Evolutionary conservation across 2,329 filamentous ascomycete genomes (phyloP), one percentile per base, ranked within the genome.

Genomic region (Anthostomella pinea): DNA sequence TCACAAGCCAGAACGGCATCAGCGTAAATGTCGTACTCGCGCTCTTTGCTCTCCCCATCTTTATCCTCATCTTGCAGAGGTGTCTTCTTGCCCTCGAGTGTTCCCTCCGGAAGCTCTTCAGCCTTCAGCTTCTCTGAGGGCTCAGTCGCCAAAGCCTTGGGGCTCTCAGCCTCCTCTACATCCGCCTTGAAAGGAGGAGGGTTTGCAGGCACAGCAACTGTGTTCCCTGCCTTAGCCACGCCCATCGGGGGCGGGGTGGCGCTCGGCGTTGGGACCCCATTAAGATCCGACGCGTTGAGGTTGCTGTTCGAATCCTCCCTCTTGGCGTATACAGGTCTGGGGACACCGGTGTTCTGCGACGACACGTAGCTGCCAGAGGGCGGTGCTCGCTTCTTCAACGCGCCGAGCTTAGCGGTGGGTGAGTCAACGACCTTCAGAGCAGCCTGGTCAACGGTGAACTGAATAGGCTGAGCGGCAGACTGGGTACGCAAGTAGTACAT

Each of bases 401-500:
- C 64, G 22, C 70, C 60, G 37, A 69, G 69, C 48, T 81, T 82
- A 50, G 83, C 81, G 30, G 90, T 71, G 53, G 84, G 87, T 49
- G 81, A 87, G 61, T 98, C 93, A 24, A 79, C 79, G 30, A 95
- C 81, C 71, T 89, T 87, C 53, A 98, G 81, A 38, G 87, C 86
- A 67, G 95, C 87, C 68, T 98, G 91, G 62, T 98, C 93, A 59
- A 98, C 93, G 4, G 93, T 98, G 73, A 98, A 98, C 68, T 98
- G 93, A 52, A 98, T 98, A 35, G 93, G 93, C 30, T 90, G 89
- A 13, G 90, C 90, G 22, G 93, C 93, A 47, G 93, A 93, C 81
- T 95, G 93, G 30, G 93, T 98, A 57, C 93, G 88, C 54, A 98
- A 83, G 70, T 98, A 98, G 82, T 98, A 98, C 93, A 98, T 97